Evolutionary conservation across 2,329 filamentous ascomycete species (phyloP).

Genomic region (Ophiostoma tasmaniense): DNA sequence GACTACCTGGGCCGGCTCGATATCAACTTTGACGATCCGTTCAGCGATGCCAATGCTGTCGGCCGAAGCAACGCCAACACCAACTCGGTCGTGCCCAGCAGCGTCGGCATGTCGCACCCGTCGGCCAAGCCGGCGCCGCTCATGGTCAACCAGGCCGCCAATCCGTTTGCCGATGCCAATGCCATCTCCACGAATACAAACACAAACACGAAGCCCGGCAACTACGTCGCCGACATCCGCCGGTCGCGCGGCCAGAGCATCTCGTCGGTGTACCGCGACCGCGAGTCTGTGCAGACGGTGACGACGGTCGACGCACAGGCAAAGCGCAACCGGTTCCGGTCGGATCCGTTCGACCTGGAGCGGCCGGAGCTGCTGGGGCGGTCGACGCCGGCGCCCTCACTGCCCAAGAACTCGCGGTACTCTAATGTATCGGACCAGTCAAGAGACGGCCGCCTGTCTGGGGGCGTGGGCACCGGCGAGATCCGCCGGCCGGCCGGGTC

Average conservation of each 20-base stretch:
- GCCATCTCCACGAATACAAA: constrained; percentile 27
- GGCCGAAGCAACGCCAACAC: not conserved
- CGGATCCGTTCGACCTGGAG: constrained; percentile 59
- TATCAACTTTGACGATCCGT: constrained; percentile 32
- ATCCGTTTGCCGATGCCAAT: constrained; percentile 42
- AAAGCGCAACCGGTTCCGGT: constrained; percentile 45
- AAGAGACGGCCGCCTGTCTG: constrained; percentile 13
- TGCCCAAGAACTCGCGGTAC: not conserved
- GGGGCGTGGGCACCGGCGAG: constrained; percentile 13
- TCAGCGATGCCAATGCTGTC: constrained; percentile 39
- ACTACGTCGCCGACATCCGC: constrained; percentile 40
- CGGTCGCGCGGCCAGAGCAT: constrained; percentile 41
- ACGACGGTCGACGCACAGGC: constrained; percentile 32
- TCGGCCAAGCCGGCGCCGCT: not conserved
- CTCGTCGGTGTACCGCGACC: constrained; percentile 36
- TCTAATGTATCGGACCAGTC: not conserved
- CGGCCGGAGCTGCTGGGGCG: constrained; percentile 36
- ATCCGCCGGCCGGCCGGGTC: constrained; percentile 27
- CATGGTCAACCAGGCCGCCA: constrained; percentile 29
- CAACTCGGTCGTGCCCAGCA: constrained; percentile 25
- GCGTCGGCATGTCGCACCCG: constrained; percentile 13
- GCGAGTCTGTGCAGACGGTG: constrained; percentile 28
- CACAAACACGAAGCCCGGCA: constrained; percentile 17
- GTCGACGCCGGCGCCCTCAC: constrained; percentile 21
- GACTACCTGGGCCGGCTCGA: constrained; percentile 22